Base-by-base conservation (phyloP, 164 flowering plant species). In the Aristolochia contorta region DNA sequence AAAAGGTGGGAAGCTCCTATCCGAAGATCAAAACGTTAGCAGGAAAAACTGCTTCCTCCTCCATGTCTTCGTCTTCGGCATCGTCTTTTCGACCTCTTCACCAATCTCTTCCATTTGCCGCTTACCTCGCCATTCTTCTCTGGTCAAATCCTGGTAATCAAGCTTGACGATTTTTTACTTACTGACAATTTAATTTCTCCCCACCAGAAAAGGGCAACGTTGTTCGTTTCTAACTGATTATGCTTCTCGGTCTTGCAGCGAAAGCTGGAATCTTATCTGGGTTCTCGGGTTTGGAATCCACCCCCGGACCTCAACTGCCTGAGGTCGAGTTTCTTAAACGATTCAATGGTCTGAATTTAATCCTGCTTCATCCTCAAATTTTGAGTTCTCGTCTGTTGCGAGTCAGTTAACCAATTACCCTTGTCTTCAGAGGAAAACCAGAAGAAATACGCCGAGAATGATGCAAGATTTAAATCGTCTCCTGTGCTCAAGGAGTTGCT, bases 231-330 rank as follows among this genome's bases (percentile, higher is more conserved):
- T 53, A 53, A 21, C 9, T 41, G 23, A 45, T 18, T 63, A 25
- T 2, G 43, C 43, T n/a, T 52, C n/a, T 33, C 3, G 41, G 56
- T 65, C 12, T 54, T 66, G 64, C 63, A 66, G 69, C 30, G 27
- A 47, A 47, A 51, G 69, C 69, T 23, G 69, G 69, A 27, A 53
- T 66, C 12, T 50, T 66, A 15, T 66, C 69, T 13, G 69, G 69
- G 20, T 66, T 54, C 64, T 14, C 69, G 3, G 69, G 69, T 47
- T 21, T 66, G 30, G 69, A 66, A 48, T 66, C 69, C 2, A 30
- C 60, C 51, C 69, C 69, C 21, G 69, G 69, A 10, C 69, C 69
- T 47, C 59, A 66, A 56, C 64, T 66, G 1, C 69, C 69, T 54
- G 48, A 66, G 59, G 13, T 66, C n/a, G 69, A 66, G 37, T 66